These are phyloP conservation scores for Trypanosoma theileri DNA, from an alignment of 208 protist genomes.

Conservation along the genomic window DNA sequence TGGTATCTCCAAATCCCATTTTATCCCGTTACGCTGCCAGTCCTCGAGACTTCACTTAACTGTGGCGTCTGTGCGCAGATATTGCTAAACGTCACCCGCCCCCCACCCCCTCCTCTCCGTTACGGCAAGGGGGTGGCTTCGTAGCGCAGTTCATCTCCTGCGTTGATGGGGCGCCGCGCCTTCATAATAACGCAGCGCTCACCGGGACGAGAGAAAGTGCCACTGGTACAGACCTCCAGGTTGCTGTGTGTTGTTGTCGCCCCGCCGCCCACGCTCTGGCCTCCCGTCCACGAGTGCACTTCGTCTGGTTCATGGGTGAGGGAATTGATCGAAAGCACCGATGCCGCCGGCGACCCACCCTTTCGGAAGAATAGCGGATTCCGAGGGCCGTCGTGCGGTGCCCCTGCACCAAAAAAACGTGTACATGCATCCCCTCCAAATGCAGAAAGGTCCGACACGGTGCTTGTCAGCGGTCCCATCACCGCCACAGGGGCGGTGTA, in stretches of 20 bases:
- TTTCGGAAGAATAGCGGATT: constrained; percentile 10
- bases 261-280: not conserved
- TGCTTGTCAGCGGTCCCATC: constrained; percentile 17
- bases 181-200: constrained; percentile 14
- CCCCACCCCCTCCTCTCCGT: too few relatives aligned
- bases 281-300: not conserved
- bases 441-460: constrained; percentile 12
- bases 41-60: too few relatives aligned
- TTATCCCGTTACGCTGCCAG: too few relatives aligned
- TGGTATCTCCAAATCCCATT: too few relatives aligned
- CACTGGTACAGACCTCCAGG: constrained; percentile 2
- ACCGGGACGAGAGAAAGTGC: not conserved
- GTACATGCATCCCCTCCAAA: constrained; percentile 15
- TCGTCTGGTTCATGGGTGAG: constrained; percentile 9
- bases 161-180: constrained; percentile 10
- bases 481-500: constrained; percentile 18
- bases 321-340: constrained; percentile 24
- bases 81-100: too few relatives aligned
- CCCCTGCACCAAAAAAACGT: constrained; percentile 9
- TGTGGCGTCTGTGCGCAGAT: too few relatives aligned
- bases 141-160: constrained; percentile 14
- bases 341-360: constrained; percentile 3
- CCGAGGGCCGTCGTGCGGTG: not conserved
- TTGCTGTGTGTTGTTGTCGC: not conserved
- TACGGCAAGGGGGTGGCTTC: not conserved